Conservation (phyloP, 2,329 filamentous ascomycete genomes). For the Acephala macrosclerotiorum region DNA sequence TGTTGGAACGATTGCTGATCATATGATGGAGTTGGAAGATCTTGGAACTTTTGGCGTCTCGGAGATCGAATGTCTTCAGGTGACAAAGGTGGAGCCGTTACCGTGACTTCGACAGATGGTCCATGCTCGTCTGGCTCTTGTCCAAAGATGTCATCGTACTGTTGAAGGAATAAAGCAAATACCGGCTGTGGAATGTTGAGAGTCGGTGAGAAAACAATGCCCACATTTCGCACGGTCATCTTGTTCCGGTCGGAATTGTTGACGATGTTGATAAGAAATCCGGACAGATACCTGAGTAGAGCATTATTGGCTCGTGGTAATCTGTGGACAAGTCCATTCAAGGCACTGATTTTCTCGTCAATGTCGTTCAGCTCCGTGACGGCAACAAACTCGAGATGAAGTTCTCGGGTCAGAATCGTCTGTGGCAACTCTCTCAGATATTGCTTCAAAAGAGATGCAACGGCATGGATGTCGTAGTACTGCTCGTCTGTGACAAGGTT, state of each 20-base stretch:
- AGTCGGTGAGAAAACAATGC: conserved; percentile 97
- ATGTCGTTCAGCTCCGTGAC: conserved; percentile 81
- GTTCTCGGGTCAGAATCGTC: conserved; percentile 88
- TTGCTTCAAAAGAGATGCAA: conserved; percentile 91
- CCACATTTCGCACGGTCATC: conserved; percentile 97
- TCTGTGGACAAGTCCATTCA: conserved; percentile 80
- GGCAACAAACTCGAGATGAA: conserved; percentile 87
- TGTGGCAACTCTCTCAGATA: conserved; percentile 92
- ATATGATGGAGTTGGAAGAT: conserved; percentile 70
- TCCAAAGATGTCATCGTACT: conserved; percentile 87
- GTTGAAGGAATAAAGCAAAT: conserved; percentile 91
- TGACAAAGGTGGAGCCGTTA: conserved; percentile 49
- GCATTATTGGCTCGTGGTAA: conserved; percentile 83
- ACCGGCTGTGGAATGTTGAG: conserved; percentile 95
- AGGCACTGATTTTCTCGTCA: conserved; percentile 76
- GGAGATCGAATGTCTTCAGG: conserved; percentile 69
- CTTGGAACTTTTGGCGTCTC: conserved; percentile 69
- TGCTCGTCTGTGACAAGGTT: conserved; percentile 83
- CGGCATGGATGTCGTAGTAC: conserved; percentile 94
- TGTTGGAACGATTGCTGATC: conserved; percentile 59
- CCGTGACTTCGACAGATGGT: conserved; percentile 55
- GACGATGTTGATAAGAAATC: conserved; percentile 90
- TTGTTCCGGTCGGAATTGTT: conserved; percentile 92
- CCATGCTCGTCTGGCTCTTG: conserved; percentile 71
- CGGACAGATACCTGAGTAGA: conserved; percentile 82